Percentiles rank a stretch among this genome's conserved stretches.
Conservation (phyloP, 116 monocot species). For the Trichopus zeylanicus region DNA sequence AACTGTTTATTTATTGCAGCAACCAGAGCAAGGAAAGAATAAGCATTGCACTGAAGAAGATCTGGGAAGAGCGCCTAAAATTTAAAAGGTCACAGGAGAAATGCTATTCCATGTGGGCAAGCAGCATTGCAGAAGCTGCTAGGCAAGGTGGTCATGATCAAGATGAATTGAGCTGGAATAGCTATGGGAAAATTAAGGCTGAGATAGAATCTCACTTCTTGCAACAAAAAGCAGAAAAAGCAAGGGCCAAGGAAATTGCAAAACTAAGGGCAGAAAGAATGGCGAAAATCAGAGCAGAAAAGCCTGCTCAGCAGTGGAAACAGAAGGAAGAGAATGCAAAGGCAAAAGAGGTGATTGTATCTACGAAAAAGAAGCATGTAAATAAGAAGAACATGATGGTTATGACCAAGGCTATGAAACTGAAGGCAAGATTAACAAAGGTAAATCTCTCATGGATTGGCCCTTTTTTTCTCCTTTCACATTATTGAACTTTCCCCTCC, state of each 20-base stretch:
- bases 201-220: constrained; percentile 28
- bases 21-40: constrained; percentile 65
- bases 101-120: constrained; percentile 43
- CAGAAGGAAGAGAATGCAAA: constrained; percentile 25
- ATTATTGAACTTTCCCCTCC: no score
- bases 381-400: constrained; percentile 14
- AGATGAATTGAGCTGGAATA: constrained; percentile 71
- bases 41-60: constrained; percentile 42
- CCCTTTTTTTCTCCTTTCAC: no score
- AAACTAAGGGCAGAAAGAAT: constrained; percentile 37
- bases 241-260: constrained; percentile 29
- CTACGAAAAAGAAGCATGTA: constrained; percentile 6
- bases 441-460: constrained; percentile 16
- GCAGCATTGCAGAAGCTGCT: constrained; percentile 53
- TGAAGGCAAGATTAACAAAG: constrained; percentile 42
- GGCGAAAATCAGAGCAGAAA: constrained; percentile 35
- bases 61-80: constrained; percentile 46
- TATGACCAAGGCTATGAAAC: constrained; percentile 21
- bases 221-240: constrained; percentile 34
- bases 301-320: constrained; percentile 15
- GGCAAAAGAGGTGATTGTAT: constrained; percentile 21
- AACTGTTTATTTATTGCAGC: constrained; percentile 37
- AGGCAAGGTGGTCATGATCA: constrained; percentile 47
- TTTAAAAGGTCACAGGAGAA: constrained; percentile 37
- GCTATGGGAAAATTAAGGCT: constrained; percentile 60